Conservation (phyloP, 2,329 filamentous ascomycete genomes). For the Emydomyces testavorans region DNA sequence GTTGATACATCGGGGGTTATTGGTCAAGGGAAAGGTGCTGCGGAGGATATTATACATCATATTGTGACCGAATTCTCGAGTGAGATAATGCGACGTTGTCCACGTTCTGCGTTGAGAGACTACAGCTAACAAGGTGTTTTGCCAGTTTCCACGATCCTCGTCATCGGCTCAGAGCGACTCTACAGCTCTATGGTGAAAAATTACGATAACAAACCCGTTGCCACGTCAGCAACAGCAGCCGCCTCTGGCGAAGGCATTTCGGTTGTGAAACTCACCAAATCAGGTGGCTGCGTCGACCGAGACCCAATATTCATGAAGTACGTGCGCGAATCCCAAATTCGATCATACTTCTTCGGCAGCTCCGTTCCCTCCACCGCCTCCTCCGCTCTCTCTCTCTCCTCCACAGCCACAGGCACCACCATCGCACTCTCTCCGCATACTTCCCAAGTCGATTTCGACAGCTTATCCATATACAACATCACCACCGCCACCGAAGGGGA, state of each 20-base stretch:
- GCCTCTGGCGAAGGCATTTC: slow-evolving; percentile 55
- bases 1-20: slow-evolving; percentile 70
- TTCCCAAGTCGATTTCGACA: slow-evolving; percentile 67
- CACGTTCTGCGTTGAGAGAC: background rate
- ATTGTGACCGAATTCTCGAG: slow-evolving; percentile 59
- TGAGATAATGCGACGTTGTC: slow-evolving; percentile 28
- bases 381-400: slow-evolving; percentile 25
- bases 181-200: slow-evolving; percentile 61
- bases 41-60: slow-evolving; percentile 69
- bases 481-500: slow-evolving; percentile 46
- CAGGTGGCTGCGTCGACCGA: slow-evolving; percentile 69
- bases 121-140: background rate
- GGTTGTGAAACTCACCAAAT: slow-evolving; percentile 70
- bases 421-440: slow-evolving; percentile 76
- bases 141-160: slow-evolving; percentile 62
- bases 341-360: slow-evolving; percentile 90
- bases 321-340: slow-evolving; percentile 62
- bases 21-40: slow-evolving; percentile 50
- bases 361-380: slow-evolving; percentile 31
- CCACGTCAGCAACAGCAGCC: slow-evolving; percentile 34
- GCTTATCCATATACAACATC: slow-evolving; percentile 61
- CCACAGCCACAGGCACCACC: slow-evolving; percentile 37
- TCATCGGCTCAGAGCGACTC: slow-evolving; percentile 67
- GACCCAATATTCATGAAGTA: slow-evolving; percentile 63
- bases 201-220: slow-evolving; percentile 46